These are phyloP conservation scores for Phytophthora hibernalis DNA, from an alignment of 352 stramenopile species.

Conservation along the genomic window DNA sequence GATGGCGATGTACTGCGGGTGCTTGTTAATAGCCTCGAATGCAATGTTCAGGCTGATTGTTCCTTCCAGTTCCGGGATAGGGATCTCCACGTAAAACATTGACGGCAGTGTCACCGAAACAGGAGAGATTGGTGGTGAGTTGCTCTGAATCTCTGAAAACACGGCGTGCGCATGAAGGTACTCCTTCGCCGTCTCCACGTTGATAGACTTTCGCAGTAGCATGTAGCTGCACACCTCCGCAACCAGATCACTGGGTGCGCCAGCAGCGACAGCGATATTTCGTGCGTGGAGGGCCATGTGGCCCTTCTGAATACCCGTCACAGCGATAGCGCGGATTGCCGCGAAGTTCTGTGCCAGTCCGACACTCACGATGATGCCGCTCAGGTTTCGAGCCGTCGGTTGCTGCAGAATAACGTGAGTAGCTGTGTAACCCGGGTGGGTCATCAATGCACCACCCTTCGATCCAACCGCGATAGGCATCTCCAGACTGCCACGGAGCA, in stretches of 20 bases:
- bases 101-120: slow-evolving; percentile 57
- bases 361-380: slow-evolving; percentile 79
- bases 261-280: slow-evolving; percentile 87
- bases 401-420: slow-evolving; percentile 84
- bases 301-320: slow-evolving; percentile 88
- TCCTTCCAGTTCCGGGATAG: slow-evolving; percentile 70
- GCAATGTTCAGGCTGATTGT: slow-evolving; percentile 85
- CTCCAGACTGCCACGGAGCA: slow-evolving; percentile 77
- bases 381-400: slow-evolving; percentile 65
- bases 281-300: slow-evolving; percentile 89
- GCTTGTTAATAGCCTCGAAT: slow-evolving; percentile 81
- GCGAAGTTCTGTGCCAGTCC: slow-evolving; percentile 90
- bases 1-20: slow-evolving; percentile 85
- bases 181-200: slow-evolving; percentile 85
- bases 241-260: slow-evolving; percentile 80
- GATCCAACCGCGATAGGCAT: slow-evolving; percentile 84
- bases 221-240: slow-evolving; percentile 89
- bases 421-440: slow-evolving; percentile 78
- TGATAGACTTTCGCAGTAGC: slow-evolving; percentile 80
- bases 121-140: slow-evolving; percentile 52
- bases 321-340: slow-evolving; percentile 82
- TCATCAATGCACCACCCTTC: slow-evolving; percentile 84
- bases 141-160: slow-evolving; percentile 73
- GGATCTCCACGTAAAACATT: slow-evolving; percentile 90
- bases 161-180: slow-evolving; percentile 85